Evolutionary conservation across 192 early-diverging fungal species (phyloP), one percentile per base, ranked within the genome.

Genomic region (Thamnidium elegans): DNA sequence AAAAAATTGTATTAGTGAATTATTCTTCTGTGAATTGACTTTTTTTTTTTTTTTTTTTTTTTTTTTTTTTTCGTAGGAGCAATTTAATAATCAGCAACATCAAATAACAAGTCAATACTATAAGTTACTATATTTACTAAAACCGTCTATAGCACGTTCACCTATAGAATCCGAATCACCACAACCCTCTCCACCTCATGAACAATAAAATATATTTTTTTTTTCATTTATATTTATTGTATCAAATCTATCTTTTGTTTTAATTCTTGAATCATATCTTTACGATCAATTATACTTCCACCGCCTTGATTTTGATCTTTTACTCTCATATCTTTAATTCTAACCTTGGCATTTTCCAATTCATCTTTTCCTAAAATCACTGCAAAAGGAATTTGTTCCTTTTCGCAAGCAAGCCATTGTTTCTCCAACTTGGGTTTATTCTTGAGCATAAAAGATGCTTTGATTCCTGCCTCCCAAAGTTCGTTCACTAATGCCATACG

Each of bases 361-460:
- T 97, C 94, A 68, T 86, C 81, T 34, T 78, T 77, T 50, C 94
- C 94, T 53, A 98, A 80, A 61, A 96, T 90, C 23, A 98, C 88
- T 0, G 89, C 92, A 55, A 92, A 84, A 0, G 96, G 96, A 61
- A 98, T 95, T 50, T 87, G 84, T 50, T 92, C 89, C 34, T 82
- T 84, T 58, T 95, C 91, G 66, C 93, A 94, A 8, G 65, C 76
- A 51, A 86, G 80, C 74, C 86, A 93, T 75, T 98, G 92, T 1
- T 67, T 69, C 52, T 91, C 86, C 46, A 90, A 75, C 59, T 87
- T 82, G 7, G 92, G 90, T 74, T 97, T 95, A n/a, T 73, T 73
- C 79, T 98, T 98, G 78, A 92, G 94, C 64, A 87, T 77, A 76
- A 91, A 98, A 69, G 95, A 92, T 13, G 95, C 89, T 45, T 89